A percentile compares a stretch with the other conserved stretches of the same genome.
Evolutionary conservation across 2,329 filamentous ascomycete species (phyloP).

Genomic region (Hawksworthiomyces lignivorus): DNA sequence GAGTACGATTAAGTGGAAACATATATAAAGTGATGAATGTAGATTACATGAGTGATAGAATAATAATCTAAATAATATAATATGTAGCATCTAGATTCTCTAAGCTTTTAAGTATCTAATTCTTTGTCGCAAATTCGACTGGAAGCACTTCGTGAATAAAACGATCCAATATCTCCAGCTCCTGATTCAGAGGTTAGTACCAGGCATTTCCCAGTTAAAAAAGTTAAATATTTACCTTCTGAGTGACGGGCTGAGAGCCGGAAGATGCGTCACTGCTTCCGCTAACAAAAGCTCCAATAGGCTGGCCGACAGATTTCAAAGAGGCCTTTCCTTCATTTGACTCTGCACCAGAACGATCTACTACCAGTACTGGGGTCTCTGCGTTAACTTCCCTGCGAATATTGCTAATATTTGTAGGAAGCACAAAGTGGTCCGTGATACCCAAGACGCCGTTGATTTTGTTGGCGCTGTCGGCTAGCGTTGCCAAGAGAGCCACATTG

Average conservation of each 20-base stretch:
- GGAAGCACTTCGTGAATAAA: conserved; percentile 1
- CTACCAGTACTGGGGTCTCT: neutral
- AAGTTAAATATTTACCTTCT: neutral
- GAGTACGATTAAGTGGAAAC: too few species aligned
- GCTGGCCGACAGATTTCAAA: neutral
- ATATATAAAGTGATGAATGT: too few species aligned
- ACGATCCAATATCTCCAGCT: neutral
- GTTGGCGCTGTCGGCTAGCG: neutral
- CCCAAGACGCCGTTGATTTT: conserved; percentile 1
- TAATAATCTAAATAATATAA: too few species aligned
- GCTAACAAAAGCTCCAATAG: neutral
- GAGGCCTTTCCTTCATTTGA: neutral
- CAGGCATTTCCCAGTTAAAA: neutral
- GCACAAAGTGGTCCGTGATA: neutral
- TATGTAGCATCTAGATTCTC: too few species aligned
- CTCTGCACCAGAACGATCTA: neutral
- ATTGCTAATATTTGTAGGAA: neutral
- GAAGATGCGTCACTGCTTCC: neutral
- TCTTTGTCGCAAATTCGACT: conserved; percentile 1
- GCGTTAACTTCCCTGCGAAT: neutral
- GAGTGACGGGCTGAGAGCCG: neutral
- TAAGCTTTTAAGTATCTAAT: neutral
- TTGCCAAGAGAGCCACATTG: neutral
- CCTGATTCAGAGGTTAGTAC: neutral
- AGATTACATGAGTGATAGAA: too few species aligned